phyloP scores from a whole-genome alignment of 208 protist genomes.

The Endotrypanum monterogeii region DNA sequence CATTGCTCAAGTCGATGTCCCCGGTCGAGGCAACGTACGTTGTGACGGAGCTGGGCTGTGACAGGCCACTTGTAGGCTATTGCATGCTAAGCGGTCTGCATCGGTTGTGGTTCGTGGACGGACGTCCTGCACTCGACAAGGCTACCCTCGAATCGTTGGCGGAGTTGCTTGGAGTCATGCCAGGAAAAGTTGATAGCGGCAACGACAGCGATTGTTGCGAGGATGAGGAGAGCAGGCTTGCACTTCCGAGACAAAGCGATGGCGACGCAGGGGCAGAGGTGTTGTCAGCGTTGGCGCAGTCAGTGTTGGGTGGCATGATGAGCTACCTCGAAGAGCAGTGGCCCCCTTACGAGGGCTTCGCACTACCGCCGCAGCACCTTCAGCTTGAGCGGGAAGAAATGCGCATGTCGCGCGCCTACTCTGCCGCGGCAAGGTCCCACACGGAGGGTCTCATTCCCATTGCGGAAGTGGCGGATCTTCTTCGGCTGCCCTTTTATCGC shows the following conservation, averaged over 20 bases:
- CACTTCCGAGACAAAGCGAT: background rate
- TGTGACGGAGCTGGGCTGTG: slow-evolving; percentile 71
- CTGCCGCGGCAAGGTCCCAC: slow-evolving; percentile 21
- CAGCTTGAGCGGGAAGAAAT: slow-evolving; percentile 37
- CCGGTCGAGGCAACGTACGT: slow-evolving; percentile 63
- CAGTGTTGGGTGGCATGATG: slow-evolving; percentile 12
- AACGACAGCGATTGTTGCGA: slow-evolving; percentile 8
- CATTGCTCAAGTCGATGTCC: slow-evolving; percentile 44
- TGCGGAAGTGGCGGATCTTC: slow-evolving; percentile 31
- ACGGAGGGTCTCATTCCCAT: slow-evolving; percentile 34
- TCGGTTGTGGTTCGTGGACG: slow-evolving; percentile 9
- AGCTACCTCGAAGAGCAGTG: slow-evolving; percentile 53
- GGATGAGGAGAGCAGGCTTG: background rate
- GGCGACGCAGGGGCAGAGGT: background rate
- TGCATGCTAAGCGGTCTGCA: slow-evolving; percentile 48
- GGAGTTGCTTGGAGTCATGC: slow-evolving; percentile 7
- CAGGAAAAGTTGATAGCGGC: background rate
- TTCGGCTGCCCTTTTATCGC: slow-evolving; percentile 39
- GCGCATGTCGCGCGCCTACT: slow-evolving; percentile 39
- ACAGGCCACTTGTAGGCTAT: slow-evolving; percentile 58
- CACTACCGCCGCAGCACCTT: slow-evolving; percentile 37
- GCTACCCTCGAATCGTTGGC: slow-evolving; percentile 10
- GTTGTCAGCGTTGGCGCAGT: background rate
- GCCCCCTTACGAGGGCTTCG: slow-evolving; percentile 50
- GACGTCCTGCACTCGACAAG: slow-evolving; percentile 1